Evolutionary conservation across 148 eudicot species (phyloP).

Genomic region (Dysphania ambrosioides): DNA sequence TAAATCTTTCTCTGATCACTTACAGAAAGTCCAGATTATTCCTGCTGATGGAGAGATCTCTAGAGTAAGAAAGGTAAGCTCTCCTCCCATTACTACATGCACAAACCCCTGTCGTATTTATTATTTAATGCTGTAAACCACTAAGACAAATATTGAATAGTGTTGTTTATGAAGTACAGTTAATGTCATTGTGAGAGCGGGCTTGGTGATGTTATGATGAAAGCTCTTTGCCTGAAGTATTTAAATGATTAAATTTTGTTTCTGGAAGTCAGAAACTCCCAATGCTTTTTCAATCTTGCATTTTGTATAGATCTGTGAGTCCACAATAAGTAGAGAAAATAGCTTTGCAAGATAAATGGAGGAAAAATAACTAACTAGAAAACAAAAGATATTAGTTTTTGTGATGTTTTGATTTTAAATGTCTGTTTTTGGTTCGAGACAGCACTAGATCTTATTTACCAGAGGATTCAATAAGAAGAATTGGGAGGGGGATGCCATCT

Average conservation of each 20-base stretch:
- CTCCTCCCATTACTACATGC: slow-evolving; percentile 12
- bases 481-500: neutral
- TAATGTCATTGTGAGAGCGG: slow-evolving; percentile 2
- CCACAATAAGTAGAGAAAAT: too few relatives aligned
- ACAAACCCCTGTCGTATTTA: neutral
- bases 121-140: neutral
- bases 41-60: slow-evolving; percentile 84
- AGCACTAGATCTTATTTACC: too few relatives aligned
- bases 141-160: neutral
- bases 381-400: neutral
- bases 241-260: neutral
- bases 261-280: neutral
- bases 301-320: too few relatives aligned
- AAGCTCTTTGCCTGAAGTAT: neutral
- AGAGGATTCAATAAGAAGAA: too few relatives aligned
- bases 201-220: neutral
- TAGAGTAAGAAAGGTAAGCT: slow-evolving; percentile 65
- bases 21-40: slow-evolving; percentile 84
- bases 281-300: too few relatives aligned
- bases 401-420: neutral
- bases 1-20: slow-evolving; percentile 20
- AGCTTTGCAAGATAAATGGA: too few relatives aligned
- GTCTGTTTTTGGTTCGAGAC: neutral
- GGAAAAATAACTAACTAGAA: neutral
- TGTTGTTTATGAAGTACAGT: neutral